Percentiles rank a stretch among this genome's conserved stretches.
These are phyloP conservation scores for Ceratocystis ficicola DNA, from an alignment of 2,329 filamentous ascomycete species.

Conservation along the genomic window DNA sequence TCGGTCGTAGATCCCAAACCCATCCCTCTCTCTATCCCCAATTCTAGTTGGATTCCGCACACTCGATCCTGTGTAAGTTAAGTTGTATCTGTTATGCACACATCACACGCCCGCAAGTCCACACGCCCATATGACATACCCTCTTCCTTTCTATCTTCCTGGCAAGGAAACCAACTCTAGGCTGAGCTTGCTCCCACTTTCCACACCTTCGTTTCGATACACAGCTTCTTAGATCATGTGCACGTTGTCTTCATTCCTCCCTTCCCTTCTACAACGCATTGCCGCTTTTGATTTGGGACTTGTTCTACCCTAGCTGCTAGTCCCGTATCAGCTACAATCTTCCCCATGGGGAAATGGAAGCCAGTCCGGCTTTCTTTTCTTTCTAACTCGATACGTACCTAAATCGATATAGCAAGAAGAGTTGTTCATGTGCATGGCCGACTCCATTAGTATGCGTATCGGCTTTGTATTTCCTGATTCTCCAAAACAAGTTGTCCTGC, in stretches of 20 bases:
- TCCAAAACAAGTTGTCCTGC: not conserved
- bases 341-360: conserved; percentile 15
- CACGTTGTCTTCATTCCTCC: not conserved
- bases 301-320: not conserved
- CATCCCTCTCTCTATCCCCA: not conserved
- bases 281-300: conserved; percentile 5
- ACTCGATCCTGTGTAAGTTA: not conserved
- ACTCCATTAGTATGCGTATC: not conserved
- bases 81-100: not conserved
- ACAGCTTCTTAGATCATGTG: not conserved
- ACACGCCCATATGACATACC: not conserved
- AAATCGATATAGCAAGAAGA: no score
- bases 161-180: not conserved
- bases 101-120: not conserved
- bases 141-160: not conserved
- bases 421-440: no score
- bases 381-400: not conserved
- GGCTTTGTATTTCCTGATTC: not conserved
- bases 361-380: not conserved
- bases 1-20: conserved; percentile 5
- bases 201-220: not conserved
- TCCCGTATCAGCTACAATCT: conserved; percentile 9
- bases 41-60: not conserved
- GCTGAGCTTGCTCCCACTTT: not conserved
- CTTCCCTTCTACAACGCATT: not conserved